phyloP scores from a whole-genome alignment of 108 stramenopile genomes.

The Skeletonema menzelii region DNA sequence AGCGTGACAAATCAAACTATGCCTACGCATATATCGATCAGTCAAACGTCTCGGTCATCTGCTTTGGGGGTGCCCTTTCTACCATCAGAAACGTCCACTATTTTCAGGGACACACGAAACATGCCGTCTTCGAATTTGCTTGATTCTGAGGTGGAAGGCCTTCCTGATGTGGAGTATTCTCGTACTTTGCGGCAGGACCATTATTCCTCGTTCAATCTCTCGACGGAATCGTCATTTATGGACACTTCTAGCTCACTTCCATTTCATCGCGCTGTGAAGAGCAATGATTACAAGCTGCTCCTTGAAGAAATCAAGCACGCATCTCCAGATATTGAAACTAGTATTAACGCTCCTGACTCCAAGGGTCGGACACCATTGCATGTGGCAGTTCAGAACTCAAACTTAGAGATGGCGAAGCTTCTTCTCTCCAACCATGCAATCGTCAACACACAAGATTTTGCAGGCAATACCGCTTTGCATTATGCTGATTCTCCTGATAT shows the following conservation, averaged over 20 bases:
- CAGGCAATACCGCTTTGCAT: slow-evolving; percentile 84
- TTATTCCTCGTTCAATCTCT: slow-evolving; percentile 4
- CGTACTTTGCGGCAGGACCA: not conserved
- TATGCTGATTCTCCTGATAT: slow-evolving; percentile 50
- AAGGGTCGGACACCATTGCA: slow-evolving; percentile 71
- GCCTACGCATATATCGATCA: slow-evolving; percentile 24
- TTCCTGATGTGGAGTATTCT: slow-evolving; percentile 28
- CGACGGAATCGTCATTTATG: slow-evolving; percentile 15
- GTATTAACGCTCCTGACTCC: slow-evolving; percentile 37
- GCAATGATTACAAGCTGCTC: slow-evolving; percentile 25
- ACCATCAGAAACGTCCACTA: not conserved
- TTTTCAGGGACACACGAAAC: slow-evolving; percentile 4
- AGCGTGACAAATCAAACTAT: slow-evolving; percentile 23
- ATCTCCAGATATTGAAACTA: slow-evolving; percentile 24
- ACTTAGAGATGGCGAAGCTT: slow-evolving; percentile 45
- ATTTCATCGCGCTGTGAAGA: slow-evolving; percentile 28
- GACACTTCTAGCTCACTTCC: slow-evolving; percentile 11
- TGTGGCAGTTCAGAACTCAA: slow-evolving; percentile 55
- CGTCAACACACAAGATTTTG: slow-evolving; percentile 71
- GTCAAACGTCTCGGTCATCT: slow-evolving; percentile 5
- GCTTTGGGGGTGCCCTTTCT: not conserved
- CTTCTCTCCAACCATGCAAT: slow-evolving; percentile 62
- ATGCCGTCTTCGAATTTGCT: slow-evolving; percentile 33
- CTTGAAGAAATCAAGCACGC: slow-evolving; percentile 20
- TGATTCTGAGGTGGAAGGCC: slow-evolving; percentile 33